These are phyloP conservation scores for Cystoisospora suis DNA, from an alignment of 169 alveolate species.

Conservation along the genomic window DNA sequence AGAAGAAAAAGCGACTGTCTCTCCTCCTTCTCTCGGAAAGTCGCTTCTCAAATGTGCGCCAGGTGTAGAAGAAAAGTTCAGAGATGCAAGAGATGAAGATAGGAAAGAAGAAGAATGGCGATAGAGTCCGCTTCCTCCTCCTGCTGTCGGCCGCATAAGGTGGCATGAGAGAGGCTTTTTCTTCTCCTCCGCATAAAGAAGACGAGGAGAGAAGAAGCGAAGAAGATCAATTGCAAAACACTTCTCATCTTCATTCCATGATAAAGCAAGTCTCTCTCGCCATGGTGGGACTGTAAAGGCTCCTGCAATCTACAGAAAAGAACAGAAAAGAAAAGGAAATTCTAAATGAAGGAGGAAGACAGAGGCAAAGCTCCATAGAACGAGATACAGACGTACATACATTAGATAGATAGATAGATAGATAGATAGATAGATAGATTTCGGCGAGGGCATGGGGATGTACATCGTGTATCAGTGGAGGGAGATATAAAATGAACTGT, in stretches of 20 bases:
- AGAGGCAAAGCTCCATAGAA: neutral
- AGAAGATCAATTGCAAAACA: neutral
- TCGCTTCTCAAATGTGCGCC: too few species aligned
- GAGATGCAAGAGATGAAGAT: too few species aligned
- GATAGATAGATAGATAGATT: neutral
- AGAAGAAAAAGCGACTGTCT: neutral
- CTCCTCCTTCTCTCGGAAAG: neutral
- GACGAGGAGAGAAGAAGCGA: neutral
- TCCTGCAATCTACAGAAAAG: neutral
- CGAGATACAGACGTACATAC: neutral
- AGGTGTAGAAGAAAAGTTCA: too few species aligned
- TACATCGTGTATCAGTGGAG: neutral
- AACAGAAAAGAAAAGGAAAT: neutral
- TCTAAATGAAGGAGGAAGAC: neutral
- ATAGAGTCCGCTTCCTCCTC: neutral
- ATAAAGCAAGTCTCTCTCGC: neutral
- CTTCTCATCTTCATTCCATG: neutral
- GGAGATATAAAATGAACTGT: neutral
- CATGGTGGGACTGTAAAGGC: conserved; percentile 1
- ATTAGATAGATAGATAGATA: neutral
- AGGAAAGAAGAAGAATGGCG: too few species aligned
- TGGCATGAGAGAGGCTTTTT: neutral
- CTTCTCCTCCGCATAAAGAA: neutral
- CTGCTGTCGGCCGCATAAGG: neutral
- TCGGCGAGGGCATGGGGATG: neutral